Evolutionary conservation across 1,139 yeast genomes (phyloP), one percentile per base, ranked within the genome.

Genomic region (Geotrichum fermentans): DNA sequence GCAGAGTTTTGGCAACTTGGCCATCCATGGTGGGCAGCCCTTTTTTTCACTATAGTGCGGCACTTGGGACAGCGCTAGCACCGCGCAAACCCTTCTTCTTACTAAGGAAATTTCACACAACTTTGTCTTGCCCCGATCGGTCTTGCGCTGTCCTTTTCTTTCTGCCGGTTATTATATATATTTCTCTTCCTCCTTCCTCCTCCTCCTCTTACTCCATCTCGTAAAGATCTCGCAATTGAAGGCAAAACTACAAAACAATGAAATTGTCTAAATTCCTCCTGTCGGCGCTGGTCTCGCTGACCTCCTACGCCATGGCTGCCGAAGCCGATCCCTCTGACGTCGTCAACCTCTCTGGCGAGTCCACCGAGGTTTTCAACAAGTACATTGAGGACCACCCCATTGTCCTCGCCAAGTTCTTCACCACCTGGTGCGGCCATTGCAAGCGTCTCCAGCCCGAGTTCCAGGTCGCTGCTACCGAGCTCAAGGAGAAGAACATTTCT

Each of bases 341-440:
- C 46, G 88, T 86, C 57, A 81, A 86, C 66, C 78, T 92, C 58
- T 77, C 82, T 30, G 67, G 79, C 21, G 40, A 43, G 14, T 78
- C 73, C 39, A 72, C 75, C 41, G 61, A 60, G 29, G 56, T 55
- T 43, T 92, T 86, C 67, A 77, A 79, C 55, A 68, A 75, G 21
- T 88, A 85, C 67, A 70, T 92, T 55, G 71, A 72, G 42, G 79
- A 77, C 50, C 83, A 89, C 70, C 84, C 90, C 29, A 74, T 90
- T 60, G 95, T 89, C 22, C 75, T 92, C 59, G 92, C 96, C 35
- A 97, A 92, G 73, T 92, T 92, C 73, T 92, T 82, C 68, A 98
- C 98, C 28, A 97, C 98, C 65, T 92, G 98, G 98, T 92, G 98
- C 52, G 98, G 98, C 20, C 96, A 92, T 73, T 92, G 98, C 77